Evolutionary conservation across 2,329 filamentous ascomycete species (phyloP).

Genomic region (Claviceps cyperi): DNA sequence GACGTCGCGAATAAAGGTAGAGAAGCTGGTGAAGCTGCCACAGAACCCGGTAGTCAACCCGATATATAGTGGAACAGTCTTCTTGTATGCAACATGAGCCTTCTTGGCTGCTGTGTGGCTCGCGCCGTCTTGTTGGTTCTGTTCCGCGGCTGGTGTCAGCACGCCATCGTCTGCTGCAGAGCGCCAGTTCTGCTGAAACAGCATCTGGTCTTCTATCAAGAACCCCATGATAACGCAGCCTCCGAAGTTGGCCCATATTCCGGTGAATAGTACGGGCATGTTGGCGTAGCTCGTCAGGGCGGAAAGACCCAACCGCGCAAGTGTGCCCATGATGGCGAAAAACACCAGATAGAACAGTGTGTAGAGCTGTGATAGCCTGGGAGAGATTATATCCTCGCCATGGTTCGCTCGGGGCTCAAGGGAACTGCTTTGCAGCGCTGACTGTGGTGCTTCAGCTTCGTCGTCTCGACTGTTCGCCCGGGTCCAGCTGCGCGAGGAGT

Average conservation of each 20-base stretch:
- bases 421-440: constrained; percentile 6
- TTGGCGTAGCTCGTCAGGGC: constrained; percentile 68
- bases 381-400: constrained; percentile 24
- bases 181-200: constrained; percentile 60
- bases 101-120: constrained; percentile 35
- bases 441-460: constrained; percentile 5
- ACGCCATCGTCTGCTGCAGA: constrained; percentile 23
- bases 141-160: constrained; percentile 16
- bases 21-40: constrained; percentile 82
- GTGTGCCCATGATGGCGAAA: constrained; percentile 72
- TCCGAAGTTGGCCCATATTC: constrained; percentile 77
- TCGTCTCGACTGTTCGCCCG: constrained; percentile 7
- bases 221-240: constrained; percentile 80
- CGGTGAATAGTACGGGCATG: constrained; percentile 57
- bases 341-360: constrained; percentile 71
- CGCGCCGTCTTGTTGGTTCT: constrained; percentile 24
- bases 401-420: constrained; percentile 2
- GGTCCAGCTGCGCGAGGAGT: constrained; percentile 6
- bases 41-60: constrained; percentile 79
- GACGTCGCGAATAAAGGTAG: constrained; percentile 64
- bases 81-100: constrained; percentile 52
- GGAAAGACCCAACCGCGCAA: constrained; percentile 68
- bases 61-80: constrained; percentile 78
- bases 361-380: constrained; percentile 44
- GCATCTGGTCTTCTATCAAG: constrained; percentile 58